Conservation (phyloP, 208 protist genomes). For the Trypanosoma lewisi region DNA sequence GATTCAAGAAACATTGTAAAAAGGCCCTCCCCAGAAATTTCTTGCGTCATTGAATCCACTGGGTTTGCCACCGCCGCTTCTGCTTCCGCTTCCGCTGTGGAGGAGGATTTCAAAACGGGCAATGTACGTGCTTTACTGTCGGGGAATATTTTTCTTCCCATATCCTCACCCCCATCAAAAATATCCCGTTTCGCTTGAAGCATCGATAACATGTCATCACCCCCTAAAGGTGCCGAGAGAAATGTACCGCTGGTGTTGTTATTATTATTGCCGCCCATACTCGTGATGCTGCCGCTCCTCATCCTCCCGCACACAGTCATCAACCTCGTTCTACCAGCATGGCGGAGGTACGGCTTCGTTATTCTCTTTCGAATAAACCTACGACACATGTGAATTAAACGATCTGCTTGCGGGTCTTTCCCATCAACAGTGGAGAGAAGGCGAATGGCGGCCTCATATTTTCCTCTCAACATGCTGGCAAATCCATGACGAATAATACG, state of each 20-base stretch:
- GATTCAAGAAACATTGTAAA: slow-evolving; percentile 55
- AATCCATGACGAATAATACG: slow-evolving; percentile 40
- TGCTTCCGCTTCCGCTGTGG: too few species aligned
- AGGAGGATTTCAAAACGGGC: neutral
- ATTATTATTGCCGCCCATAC: too few species aligned
- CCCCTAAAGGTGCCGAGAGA: neutral
- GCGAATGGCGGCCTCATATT: slow-evolving; percentile 36
- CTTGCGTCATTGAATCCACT: neutral
- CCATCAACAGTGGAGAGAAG: slow-evolving; percentile 28
- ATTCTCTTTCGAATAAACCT: slow-evolving; percentile 25
- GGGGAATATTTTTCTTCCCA: neutral
- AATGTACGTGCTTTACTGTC: neutral
- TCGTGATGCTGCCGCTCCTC: too few species aligned
- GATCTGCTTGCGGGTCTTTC: slow-evolving; percentile 37
- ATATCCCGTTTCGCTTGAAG: neutral
- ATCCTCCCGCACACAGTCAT: slow-evolving; percentile 2
- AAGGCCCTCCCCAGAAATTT: slow-evolving; percentile 33
- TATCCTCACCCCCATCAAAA: neutral
- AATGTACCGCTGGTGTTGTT: slow-evolving; percentile 17
- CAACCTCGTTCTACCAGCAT: slow-evolving; percentile 28
- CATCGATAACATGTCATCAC: slow-evolving; percentile 3
- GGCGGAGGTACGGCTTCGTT: slow-evolving; percentile 43
- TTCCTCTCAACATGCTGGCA: slow-evolving; percentile 43
- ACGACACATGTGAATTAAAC: slow-evolving; percentile 35
- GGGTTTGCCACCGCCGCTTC: too few species aligned